A percentile compares a stretch with the other conserved stretches of the same genome.
These are phyloP conservation scores for Eimeria tenella DNA, from an alignment of 169 alveolate species.

Conservation along the genomic window DNA sequence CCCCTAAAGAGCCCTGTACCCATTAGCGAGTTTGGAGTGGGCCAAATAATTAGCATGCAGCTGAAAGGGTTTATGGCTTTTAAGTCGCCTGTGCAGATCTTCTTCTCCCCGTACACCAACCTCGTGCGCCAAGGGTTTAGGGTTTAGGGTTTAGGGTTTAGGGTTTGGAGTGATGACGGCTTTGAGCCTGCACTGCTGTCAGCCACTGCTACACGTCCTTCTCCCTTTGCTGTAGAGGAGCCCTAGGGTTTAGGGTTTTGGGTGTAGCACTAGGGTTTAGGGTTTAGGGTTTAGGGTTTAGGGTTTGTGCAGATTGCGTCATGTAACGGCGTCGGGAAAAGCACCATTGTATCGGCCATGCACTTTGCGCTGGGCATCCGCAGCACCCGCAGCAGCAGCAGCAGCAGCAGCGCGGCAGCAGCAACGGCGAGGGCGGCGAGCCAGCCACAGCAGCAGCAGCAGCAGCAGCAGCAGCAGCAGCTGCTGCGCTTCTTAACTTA, in stretches of 20 bases:
- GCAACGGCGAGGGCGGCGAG: neutral
- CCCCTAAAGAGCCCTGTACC: neutral
- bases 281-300: neutral
- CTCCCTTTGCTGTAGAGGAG: too few species aligned
- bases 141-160: conserved; percentile 24
- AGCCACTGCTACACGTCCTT: too few species aligned
- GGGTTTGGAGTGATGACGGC: neutral
- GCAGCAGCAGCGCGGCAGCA: conserved; percentile 8
- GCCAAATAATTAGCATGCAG: neutral
- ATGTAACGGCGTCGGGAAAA: conserved; percentile 15
- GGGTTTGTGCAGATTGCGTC: conserved; percentile 1
- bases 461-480: conserved; percentile 14
- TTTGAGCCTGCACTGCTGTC: too few species aligned
- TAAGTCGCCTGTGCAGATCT: neutral
- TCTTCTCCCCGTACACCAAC: neutral
- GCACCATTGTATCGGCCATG: conserved; percentile 21
- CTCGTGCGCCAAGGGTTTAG: neutral
- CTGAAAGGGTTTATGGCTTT: neutral
- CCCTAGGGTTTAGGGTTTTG: conserved; percentile 7
- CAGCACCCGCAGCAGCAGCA: neutral
- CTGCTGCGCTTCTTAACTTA: conserved; percentile 9
- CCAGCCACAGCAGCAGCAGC: neutral
- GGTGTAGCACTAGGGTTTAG: neutral
- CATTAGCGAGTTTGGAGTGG: neutral
- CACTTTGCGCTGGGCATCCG: conserved; percentile 23